These are phyloP conservation scores for Ambrosia artemisiifolia DNA, from an alignment of 129 eudicot species.

Conservation along the genomic window DNA sequence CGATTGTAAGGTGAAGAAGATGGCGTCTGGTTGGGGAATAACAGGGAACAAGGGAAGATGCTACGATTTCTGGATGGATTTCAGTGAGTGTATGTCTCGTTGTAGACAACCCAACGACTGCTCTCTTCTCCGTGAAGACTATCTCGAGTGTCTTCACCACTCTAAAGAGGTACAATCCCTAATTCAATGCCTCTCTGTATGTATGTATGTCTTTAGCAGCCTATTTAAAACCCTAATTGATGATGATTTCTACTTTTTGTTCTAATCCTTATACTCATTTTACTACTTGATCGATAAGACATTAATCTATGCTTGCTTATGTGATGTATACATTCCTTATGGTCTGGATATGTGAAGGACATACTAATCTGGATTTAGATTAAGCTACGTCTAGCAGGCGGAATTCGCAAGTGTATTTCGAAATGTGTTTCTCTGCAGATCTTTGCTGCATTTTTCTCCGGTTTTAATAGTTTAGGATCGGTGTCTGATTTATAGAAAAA, in stretches of 20 bases:
- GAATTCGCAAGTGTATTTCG: no score
- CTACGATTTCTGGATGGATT: conserved; percentile 98
- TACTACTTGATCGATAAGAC: conserved; percentile 10
- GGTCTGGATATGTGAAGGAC: not conserved
- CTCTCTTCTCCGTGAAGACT: conserved; percentile 90
- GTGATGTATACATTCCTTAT: not conserved
- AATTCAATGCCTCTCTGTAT: not conserved
- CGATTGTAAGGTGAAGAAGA: no score
- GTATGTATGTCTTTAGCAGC: no score
- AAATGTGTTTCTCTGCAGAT: no score
- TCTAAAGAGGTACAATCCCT: conserved; percentile 71
- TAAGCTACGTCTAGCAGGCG: no score
- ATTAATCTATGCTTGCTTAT: not conserved
- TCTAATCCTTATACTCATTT: no score
- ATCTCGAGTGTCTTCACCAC: conserved; percentile 92
- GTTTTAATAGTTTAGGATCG: no score
- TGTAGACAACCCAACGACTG: conserved; percentile 93
- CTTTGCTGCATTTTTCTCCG: no score
- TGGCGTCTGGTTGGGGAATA: conserved; percentile 99
- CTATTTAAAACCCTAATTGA: conserved; percentile 16
- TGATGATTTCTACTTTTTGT: not conserved
- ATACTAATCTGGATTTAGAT: no score
- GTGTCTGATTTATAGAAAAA: no score
- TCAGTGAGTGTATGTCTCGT: conserved; percentile 94
- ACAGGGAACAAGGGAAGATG: conserved; percentile 94